These are phyloP conservation scores for Boletus rufocinnamomeus DNA, from an alignment of 768 basidiomycete species.

Conservation along the genomic window DNA sequence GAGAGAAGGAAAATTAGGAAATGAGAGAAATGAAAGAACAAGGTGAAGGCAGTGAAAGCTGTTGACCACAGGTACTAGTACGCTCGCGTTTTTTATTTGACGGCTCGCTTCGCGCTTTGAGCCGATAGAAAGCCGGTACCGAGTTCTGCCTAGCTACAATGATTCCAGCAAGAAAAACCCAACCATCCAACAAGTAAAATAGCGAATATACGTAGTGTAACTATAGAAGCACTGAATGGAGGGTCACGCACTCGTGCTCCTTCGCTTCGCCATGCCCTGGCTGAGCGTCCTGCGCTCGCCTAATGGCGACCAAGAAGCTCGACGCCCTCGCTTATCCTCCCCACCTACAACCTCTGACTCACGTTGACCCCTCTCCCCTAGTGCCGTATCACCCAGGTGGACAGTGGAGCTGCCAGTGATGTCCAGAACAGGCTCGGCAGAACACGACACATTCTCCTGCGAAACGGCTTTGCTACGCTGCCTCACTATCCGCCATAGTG, in stretches of 20 bases:
- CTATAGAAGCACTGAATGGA: slow-evolving; percentile 77
- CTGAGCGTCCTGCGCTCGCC: slow-evolving; percentile 25
- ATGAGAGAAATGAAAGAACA: slow-evolving; percentile 9
- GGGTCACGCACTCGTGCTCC: slow-evolving; percentile 26
- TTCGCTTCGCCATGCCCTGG: slow-evolving; percentile 17
- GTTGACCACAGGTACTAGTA: neutral
- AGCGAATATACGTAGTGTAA: neutral
- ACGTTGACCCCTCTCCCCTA: neutral
- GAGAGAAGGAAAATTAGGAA: neutral
- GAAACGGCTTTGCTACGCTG: slow-evolving; percentile 32
- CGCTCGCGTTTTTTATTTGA: neutral
- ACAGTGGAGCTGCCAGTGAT: slow-evolving; percentile 31
- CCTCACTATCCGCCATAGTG: slow-evolving; percentile 50
- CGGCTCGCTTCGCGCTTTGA: too few species aligned
- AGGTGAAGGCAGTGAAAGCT: neutral
- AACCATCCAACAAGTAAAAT: neutral
- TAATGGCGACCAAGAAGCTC: slow-evolving; percentile 30
- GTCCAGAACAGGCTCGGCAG: slow-evolving; percentile 16
- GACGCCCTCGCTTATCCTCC: slow-evolving; percentile 17
- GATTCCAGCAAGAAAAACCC: neutral
- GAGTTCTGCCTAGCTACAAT: too few species aligned
- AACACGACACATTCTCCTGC: slow-evolving; percentile 11
- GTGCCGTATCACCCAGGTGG: slow-evolving; percentile 19
- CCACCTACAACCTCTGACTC: neutral
- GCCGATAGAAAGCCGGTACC: too few species aligned